Evolutionary conservation across 345 rosid species (phyloP).

Genomic region (Eucalyptus curtisii): DNA sequence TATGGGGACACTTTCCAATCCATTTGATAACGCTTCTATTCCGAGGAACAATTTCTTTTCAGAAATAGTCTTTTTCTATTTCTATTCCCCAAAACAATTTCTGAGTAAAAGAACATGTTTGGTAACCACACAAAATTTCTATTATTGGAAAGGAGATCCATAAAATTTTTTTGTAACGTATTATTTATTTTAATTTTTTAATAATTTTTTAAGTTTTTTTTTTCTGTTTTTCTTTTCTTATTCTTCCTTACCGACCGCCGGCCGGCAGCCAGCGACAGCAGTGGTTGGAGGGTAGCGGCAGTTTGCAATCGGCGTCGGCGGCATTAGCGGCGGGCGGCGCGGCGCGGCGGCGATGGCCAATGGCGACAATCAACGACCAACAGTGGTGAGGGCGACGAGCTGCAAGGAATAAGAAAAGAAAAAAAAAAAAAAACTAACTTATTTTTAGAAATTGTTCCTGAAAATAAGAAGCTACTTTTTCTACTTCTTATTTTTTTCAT

Average conservation of each 20-base stretch:
- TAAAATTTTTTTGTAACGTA: too few relatives aligned
- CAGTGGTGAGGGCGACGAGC: rapidly evolving
- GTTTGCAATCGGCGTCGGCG: rapidly evolving
- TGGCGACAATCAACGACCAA: rapidly evolving
- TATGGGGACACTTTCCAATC: too few relatives aligned
- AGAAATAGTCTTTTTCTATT: rapidly evolving
- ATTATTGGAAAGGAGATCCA: too few relatives aligned
- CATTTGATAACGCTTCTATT: rapidly evolving
- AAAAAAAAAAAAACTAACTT: too few relatives aligned
- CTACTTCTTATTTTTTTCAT: too few relatives aligned
- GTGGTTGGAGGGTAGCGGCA: rapidly evolving
- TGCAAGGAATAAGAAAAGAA: too few relatives aligned
- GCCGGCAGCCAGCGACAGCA: rapidly evolving
- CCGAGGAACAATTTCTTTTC: rapidly evolving
- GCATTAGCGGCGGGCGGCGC: too few relatives aligned
- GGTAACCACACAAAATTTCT: rapidly evolving
- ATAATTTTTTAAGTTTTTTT: too few relatives aligned
- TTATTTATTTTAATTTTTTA: too few relatives aligned
- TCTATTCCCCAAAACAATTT: rapidly evolving
- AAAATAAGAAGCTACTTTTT: rapidly evolving
- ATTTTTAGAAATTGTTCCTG: too few relatives aligned
- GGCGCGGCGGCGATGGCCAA: rapidly evolving
- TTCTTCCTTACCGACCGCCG: too few relatives aligned
- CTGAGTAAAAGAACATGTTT: rapidly evolving
- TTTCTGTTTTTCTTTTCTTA: too few relatives aligned